phyloP scores from a whole-genome alignment of 805 yeast species.

The Metschnikowia hibisci region DNA sequence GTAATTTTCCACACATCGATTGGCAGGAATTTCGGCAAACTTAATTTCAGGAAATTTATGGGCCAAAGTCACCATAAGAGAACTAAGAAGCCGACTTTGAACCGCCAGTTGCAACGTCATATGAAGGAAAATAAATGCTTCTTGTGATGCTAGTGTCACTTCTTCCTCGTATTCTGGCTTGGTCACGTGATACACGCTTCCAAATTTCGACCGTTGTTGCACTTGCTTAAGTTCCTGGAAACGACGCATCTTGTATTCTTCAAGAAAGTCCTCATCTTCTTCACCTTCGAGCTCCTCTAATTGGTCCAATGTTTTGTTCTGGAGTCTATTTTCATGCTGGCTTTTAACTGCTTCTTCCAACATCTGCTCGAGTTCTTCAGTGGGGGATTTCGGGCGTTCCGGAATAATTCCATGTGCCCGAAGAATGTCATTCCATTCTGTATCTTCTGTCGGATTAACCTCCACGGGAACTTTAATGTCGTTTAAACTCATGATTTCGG shows the following conservation, averaged over 20 bases:
- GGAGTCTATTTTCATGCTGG: slow-evolving; percentile 82
- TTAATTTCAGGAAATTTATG: slow-evolving; percentile 73
- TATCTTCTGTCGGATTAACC: slow-evolving; percentile 93
- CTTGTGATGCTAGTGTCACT: slow-evolving; percentile 75
- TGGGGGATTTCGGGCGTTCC: slow-evolving; percentile 83
- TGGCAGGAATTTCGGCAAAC: slow-evolving; percentile 87
- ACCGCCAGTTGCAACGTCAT: slow-evolving; percentile 62
- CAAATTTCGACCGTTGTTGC: slow-evolving; percentile 58
- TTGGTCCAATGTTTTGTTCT: slow-evolving; percentile 71
- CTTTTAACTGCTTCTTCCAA: slow-evolving; percentile 72
- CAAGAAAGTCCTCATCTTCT: slow-evolving; percentile 87
- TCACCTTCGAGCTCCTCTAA: slow-evolving; percentile 86
- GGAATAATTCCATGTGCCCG: slow-evolving; percentile 91
- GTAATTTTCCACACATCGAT: slow-evolving; percentile 87
- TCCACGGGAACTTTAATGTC: slow-evolving; percentile 73
- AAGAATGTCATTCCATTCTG: slow-evolving; percentile 97
- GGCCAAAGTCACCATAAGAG: slow-evolving; percentile 58
- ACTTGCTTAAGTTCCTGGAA: slow-evolving; percentile 67
- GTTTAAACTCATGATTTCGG: slow-evolving; percentile 13
- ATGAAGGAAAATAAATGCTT: slow-evolving; percentile 68
- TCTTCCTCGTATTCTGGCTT: slow-evolving; percentile 87
- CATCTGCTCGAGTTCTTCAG: slow-evolving; percentile 82
- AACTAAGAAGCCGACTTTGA: slow-evolving; percentile 69
- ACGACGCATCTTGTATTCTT: slow-evolving; percentile 71
- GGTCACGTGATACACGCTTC: slow-evolving; percentile 70